Conservation (phyloP, 163 green algal species). For the Prototheca wickerhamii region DNA sequence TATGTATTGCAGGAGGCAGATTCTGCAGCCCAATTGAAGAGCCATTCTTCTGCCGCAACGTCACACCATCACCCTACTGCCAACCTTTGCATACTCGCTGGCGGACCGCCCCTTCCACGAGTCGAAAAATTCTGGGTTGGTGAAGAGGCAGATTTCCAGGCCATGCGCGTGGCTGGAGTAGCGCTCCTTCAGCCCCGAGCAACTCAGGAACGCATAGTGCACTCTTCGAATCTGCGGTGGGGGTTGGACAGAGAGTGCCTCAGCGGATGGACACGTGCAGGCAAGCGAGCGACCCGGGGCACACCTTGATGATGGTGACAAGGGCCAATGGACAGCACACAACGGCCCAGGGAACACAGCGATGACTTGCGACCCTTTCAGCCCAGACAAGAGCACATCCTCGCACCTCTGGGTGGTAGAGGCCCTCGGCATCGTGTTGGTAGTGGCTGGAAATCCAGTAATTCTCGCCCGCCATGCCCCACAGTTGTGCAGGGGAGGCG, state of each 20-base stretch:
- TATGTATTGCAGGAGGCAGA: neutral
- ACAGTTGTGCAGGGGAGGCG: neutral
- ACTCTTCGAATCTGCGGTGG: neutral
- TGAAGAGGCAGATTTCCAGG: slow-evolving; percentile 1
- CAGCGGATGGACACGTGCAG: no score
- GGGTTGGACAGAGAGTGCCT: neutral
- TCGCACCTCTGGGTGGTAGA: neutral
- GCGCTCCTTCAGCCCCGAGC: neutral
- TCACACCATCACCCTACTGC: neutral
- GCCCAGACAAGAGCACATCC: no score
- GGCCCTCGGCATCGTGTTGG: neutral
- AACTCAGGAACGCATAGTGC: neutral
- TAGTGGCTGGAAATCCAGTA: slow-evolving; percentile 1
- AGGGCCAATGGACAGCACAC: no score
- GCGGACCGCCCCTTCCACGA: neutral
- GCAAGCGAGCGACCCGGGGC: no score
- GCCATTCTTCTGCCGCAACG: neutral
- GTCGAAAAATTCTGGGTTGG: neutral
- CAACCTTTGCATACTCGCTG: neutral
- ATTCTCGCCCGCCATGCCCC: neutral
- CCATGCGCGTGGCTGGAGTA: neutral
- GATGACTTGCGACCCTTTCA: no score
- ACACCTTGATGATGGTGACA: no score
- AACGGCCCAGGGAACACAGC: no score
- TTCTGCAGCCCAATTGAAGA: neutral